A percentile compares a stretch with the other conserved stretches of the same genome.
These are phyloP conservation scores for Heliamphora exappendiculata DNA, from an alignment of 148 eudicot species.

Conservation along the genomic window DNA sequence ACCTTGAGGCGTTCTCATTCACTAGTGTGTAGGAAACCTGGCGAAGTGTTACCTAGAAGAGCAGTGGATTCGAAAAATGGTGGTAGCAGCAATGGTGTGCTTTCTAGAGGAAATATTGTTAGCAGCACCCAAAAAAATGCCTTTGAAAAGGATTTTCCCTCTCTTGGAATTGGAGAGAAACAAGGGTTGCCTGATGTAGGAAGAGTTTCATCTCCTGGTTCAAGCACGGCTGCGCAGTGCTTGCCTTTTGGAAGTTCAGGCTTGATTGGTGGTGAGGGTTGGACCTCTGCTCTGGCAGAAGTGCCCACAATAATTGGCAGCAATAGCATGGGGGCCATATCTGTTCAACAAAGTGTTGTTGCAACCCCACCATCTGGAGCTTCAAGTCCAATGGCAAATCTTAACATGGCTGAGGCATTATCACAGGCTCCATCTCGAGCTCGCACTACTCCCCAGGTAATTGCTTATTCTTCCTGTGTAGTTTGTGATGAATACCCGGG, in stretches of 20 bases:
- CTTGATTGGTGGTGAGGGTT: conserved; percentile 59
- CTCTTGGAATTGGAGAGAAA: conserved; percentile 65
- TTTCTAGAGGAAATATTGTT: conserved; percentile 25
- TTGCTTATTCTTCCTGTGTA: neutral
- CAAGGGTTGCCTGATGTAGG: conserved; percentile 42
- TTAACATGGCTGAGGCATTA: conserved; percentile 82
- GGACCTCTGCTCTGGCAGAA: conserved; percentile 89
- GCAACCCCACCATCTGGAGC: conserved; percentile 24
- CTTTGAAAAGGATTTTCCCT: conserved; percentile 78
- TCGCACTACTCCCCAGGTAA: conserved; percentile 56
- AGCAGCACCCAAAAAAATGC: conserved; percentile 40
- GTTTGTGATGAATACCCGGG: neutral
- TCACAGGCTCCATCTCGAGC: conserved; percentile 65
- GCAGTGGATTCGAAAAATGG: conserved; percentile 26
- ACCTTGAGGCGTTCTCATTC: conserved; percentile 61
- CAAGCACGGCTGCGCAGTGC: conserved; percentile 58
- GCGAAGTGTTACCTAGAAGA: conserved; percentile 36
- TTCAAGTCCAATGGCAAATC: conserved; percentile 37
- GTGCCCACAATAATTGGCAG: conserved; percentile 48
- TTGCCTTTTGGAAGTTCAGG: conserved; percentile 46
- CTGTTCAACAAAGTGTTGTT: conserved; percentile 26
- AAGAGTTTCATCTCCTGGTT: conserved; percentile 67
- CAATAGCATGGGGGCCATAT: conserved; percentile 25
- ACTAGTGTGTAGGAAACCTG: conserved; percentile 43
- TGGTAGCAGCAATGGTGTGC: conserved; percentile 30